phyloP scores from a whole-genome alignment of 192 early-diverging fungal species.

The Coemansia sp. region DNA sequence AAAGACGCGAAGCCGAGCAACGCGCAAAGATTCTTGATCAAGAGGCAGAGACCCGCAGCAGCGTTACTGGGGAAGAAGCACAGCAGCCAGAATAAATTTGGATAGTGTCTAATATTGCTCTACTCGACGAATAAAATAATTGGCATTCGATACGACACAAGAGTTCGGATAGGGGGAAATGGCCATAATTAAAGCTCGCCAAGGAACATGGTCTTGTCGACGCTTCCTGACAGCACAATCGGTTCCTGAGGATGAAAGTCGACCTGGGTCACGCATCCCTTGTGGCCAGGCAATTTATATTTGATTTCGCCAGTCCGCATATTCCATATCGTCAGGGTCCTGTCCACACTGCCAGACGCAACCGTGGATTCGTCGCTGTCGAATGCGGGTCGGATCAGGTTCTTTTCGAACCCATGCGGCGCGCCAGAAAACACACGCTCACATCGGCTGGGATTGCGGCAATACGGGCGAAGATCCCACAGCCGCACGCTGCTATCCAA shows the following conservation, averaged over 20 bases:
- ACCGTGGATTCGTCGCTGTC: constrained; percentile 82
- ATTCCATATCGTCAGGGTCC: constrained; percentile 92
- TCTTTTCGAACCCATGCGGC: constrained; percentile 95
- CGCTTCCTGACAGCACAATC: constrained; percentile 82
- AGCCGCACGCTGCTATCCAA: constrained; percentile 96
- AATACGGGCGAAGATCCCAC: constrained; percentile 95
- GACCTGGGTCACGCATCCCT: constrained; percentile 90
- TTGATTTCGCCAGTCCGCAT: constrained; percentile 73
- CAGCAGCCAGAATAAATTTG: not conserved
- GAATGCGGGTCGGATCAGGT: constrained; percentile 89
- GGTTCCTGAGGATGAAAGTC: constrained; percentile 92
- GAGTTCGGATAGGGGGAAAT: not conserved
- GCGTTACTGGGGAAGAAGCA: not conserved
- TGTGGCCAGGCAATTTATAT: constrained; percentile 95
- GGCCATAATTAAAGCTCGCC: constrained; percentile 61
- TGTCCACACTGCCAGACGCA: constrained; percentile 84
- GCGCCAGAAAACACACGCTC: constrained; percentile 81
- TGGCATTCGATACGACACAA: too few species aligned
- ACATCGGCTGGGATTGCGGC: constrained; percentile 67
- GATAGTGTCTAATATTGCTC: too few species aligned
- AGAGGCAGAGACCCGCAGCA: constrained; percentile 1
- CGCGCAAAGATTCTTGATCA: not conserved
- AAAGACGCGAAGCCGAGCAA: constrained; percentile 34
- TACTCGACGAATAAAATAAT: too few species aligned
- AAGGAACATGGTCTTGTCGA: constrained; percentile 86